Percentiles rank a stretch among this genome's conserved stretches.
These are phyloP conservation scores for Citrus hindsii DNA, from an alignment of 345 rosid genomes.

Conservation along the genomic window DNA sequence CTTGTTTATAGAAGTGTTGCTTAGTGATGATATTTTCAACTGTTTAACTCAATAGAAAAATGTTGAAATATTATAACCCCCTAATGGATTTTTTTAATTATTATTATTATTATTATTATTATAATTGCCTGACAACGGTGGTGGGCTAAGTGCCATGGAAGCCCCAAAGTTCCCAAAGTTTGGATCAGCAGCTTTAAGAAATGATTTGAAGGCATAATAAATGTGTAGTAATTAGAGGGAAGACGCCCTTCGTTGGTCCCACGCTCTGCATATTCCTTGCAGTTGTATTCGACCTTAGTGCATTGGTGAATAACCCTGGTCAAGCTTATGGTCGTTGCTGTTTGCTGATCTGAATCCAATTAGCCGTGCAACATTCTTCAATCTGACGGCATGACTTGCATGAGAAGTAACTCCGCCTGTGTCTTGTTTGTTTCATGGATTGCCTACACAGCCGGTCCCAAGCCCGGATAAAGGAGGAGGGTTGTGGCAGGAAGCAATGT, in stretches of 20 bases:
- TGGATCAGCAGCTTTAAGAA: neutral
- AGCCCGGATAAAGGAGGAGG: conserved; percentile 77
- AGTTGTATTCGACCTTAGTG: neutral
- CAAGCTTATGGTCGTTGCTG: neutral
- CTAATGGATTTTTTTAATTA: neutral
- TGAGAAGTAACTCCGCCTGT: conserved; percentile 57
- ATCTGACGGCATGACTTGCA: neutral
- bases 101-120: too few relatives aligned
- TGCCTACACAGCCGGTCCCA: conserved; percentile 56
- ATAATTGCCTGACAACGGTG: neutral
- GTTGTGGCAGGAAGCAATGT: neutral
- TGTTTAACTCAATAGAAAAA: neutral
- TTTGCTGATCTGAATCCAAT: neutral
- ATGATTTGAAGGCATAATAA: neutral
- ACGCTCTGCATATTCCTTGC: neutral
- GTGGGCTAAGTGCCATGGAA: neutral
- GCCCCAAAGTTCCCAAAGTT: neutral
- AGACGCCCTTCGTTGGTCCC: neutral
- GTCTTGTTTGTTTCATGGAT: conserved; percentile 5
- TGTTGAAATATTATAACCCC: neutral
- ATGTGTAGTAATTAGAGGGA: neutral
- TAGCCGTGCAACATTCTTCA: too few relatives aligned
- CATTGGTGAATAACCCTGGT: neutral
- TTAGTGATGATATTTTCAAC: neutral
- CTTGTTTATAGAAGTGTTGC: neutral